Evolutionary conservation across 192 early-diverging fungal species (phyloP).

Genomic region (Linnemannia schmuckeri): DNA sequence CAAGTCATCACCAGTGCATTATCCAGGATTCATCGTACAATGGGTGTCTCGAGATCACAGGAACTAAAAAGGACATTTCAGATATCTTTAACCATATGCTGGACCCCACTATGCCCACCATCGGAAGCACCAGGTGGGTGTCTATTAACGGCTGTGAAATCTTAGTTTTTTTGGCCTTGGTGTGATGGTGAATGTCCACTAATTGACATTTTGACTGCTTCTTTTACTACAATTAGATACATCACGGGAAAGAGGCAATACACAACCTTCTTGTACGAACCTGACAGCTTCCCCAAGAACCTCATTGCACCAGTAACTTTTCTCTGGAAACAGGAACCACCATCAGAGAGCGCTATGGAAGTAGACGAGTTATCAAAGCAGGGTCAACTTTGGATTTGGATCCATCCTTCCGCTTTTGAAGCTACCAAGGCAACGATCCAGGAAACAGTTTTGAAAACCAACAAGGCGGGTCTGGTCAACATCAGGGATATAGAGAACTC

Average conservation of each 20-base stretch:
- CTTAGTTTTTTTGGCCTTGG: no score
- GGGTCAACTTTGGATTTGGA: slow-evolving; percentile 81
- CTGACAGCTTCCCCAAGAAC: slow-evolving; percentile 66
- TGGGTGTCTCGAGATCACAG: slow-evolving; percentile 78
- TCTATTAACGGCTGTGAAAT: no score
- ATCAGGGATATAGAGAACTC: slow-evolving; percentile 68
- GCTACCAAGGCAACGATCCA: slow-evolving; percentile 57
- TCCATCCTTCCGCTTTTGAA: slow-evolving; percentile 79
- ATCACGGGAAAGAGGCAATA: slow-evolving; percentile 72
- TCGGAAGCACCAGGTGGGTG: slow-evolving; percentile 58
- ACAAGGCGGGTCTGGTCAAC: slow-evolving; percentile 10
- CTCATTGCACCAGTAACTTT: slow-evolving; percentile 81
- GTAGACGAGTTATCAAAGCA: slow-evolving; percentile 34
- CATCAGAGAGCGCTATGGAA: not conserved
- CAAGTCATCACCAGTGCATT: slow-evolving; percentile 80
- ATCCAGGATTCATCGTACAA: slow-evolving; percentile 91
- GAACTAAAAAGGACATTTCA: slow-evolving; percentile 62
- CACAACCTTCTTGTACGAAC: slow-evolving; percentile 64
- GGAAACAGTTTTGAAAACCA: slow-evolving; percentile 26
- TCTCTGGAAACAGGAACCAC: slow-evolving; percentile 75
- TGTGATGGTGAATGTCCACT: no score
- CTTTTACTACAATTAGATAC: slow-evolving; percentile 60
- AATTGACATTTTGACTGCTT: no score
- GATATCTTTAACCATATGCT: slow-evolving; percentile 65
- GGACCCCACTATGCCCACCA: slow-evolving; percentile 69